A percentile compares a stretch with the other conserved stretches of the same genome.
phyloP scores from a whole-genome alignment of 202 grass and related monocot genomes.

The Panicum hallii region DNA sequence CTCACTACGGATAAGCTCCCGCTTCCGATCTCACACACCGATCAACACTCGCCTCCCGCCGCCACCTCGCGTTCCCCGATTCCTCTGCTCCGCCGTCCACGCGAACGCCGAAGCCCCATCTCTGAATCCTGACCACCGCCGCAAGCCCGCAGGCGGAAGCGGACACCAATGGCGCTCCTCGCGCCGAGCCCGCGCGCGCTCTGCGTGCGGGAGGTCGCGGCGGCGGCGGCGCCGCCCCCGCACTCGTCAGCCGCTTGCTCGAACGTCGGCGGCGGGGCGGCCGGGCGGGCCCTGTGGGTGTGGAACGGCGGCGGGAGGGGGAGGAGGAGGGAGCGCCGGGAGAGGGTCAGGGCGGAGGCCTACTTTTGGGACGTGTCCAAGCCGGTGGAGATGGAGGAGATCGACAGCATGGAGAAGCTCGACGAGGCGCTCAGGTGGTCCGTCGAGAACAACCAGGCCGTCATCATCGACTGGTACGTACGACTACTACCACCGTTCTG shows the following conservation, averaged over 20 bases:
- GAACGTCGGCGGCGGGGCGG: conserved; percentile 30
- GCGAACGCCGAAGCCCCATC: neutral
- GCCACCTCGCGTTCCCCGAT: conserved; percentile 26
- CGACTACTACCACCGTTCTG: neutral
- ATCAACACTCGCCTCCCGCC: neutral
- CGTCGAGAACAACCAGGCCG: conserved; percentile 56
- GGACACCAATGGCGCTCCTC: conserved; percentile 50
- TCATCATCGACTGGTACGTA: conserved; percentile 93
- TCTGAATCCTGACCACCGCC: neutral
- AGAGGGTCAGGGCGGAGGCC: conserved; percentile 47
- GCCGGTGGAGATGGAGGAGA: conserved; percentile 78
- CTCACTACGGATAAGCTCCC: conserved; percentile 30
- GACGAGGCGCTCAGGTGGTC: conserved; percentile 66
- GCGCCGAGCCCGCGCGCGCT: conserved; percentile 56
- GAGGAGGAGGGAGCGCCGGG: neutral
- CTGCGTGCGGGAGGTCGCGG: conserved; percentile 36
- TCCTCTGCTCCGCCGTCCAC: neutral
- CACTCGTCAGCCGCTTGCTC: conserved; percentile 29
- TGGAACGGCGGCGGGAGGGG: conserved; percentile 22
- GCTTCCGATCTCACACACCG: neutral
- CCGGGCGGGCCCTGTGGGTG: neutral
- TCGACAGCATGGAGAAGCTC: conserved; percentile 68
- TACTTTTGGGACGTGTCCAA: conserved; percentile 76
- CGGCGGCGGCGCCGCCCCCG: neutral
- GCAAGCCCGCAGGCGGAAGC: neutral